Conservation (phyloP, 345 rosid species). For the Euclidium syriacum region DNA sequence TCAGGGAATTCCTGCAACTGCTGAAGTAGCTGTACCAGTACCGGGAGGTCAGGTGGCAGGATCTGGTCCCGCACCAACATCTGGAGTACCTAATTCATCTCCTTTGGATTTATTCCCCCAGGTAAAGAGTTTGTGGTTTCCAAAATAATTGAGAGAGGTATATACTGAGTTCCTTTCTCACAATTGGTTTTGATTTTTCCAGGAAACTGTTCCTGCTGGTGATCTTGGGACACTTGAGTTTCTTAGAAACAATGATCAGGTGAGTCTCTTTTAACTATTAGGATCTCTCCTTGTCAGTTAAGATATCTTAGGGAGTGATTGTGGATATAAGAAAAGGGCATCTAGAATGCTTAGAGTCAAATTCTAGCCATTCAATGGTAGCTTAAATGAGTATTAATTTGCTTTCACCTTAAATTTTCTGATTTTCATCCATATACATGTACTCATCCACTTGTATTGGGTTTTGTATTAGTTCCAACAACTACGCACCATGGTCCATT, state of each 20-base stretch:
- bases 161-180: background rate
- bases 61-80: conserved; percentile 46
- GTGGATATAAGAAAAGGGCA: background rate
- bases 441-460: conserved; percentile 11
- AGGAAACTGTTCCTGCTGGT: conserved; percentile 69
- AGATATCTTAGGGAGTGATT: background rate
- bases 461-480: conserved; percentile 66
- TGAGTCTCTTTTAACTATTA: background rate
- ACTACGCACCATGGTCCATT: conserved; percentile 89
- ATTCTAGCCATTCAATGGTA: background rate
- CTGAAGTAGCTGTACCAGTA: conserved; percentile 71
- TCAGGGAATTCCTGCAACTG: conserved; percentile 91
- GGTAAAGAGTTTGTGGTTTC: conserved; percentile 38
- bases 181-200: conserved; percentile 15
- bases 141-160: background rate
- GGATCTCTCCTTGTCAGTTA: background rate
- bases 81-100: conserved; percentile 87
- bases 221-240: conserved; percentile 87
- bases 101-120: conserved; percentile 96
- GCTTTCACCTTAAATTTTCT: background rate
- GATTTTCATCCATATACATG: background rate
- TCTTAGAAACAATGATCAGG: conserved; percentile 88
- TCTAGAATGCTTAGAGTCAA: background rate
- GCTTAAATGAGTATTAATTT: background rate
- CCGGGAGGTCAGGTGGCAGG: conserved; percentile 48